Percentiles rank a stretch among this genome's conserved stretches.
Conservation (phyloP, 345 rosid genomes). For the Gossypium arboreum region DNA sequence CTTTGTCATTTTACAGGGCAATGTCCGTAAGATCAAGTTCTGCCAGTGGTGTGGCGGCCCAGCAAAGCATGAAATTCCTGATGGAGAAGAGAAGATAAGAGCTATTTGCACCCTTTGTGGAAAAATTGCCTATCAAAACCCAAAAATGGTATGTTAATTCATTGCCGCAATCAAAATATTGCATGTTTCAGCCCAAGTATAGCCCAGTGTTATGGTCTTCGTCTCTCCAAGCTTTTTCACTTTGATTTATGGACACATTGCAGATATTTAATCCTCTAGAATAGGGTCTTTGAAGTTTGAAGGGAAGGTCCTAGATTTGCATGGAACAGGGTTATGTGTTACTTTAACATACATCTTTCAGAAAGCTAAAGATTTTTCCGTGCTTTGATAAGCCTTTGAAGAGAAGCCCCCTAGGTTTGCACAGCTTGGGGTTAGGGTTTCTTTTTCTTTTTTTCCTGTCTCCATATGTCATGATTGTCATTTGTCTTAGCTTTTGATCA, state of each 20-base stretch:
- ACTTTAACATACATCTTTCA: not conserved
- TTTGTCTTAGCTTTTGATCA: not conserved
- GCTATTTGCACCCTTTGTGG: constrained; percentile 80
- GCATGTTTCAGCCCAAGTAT: not conserved
- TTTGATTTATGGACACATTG: not conserved
- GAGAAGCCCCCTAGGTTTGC: not conserved
- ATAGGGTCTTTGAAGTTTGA: not conserved
- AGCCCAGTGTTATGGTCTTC: not conserved
- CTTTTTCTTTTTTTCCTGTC: not conserved
- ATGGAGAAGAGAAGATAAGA: constrained; percentile 86
- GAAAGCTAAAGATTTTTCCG: not conserved
- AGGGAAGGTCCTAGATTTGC: not conserved
- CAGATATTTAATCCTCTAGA: not conserved
- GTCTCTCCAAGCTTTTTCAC: not conserved
- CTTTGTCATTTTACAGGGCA: constrained; percentile 39
- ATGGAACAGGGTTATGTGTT: not conserved
- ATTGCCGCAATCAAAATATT: not conserved
- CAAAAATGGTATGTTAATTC: constrained; percentile 68
- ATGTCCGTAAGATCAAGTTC: constrained; percentile 62
- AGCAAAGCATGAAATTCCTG: constrained; percentile 84
- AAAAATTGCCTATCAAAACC: constrained; percentile 86
- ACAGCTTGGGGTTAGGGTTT: not conserved
- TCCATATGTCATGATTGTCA: not conserved
- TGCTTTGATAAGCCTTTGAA: not conserved
- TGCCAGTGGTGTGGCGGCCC: constrained; percentile 98